Evolutionary conservation across 371 early-diverging fungal genomes (phyloP).

Genomic region (Blastocladiella emersonii): DNA sequence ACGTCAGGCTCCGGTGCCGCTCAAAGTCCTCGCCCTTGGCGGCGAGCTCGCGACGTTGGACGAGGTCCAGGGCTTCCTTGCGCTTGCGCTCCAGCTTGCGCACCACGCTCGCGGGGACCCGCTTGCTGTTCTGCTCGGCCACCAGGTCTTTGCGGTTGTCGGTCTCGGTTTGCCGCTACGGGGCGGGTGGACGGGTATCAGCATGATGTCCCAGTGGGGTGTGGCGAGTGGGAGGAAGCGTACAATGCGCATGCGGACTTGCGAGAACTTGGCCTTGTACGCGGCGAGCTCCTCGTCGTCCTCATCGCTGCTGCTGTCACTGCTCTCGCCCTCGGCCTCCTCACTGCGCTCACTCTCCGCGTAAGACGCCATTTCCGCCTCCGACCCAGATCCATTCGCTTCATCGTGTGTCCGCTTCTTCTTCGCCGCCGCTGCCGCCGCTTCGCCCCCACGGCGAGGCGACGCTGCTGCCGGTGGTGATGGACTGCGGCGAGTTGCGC

Average conservation of each 20-base stretch:
- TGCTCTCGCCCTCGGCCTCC: too few relatives aligned
- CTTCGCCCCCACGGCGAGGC: too few relatives aligned
- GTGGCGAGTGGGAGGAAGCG: not conserved
- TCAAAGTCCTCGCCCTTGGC: slow-evolving; percentile 62
- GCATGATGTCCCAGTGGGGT: not conserved
- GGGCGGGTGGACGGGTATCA: not conserved
- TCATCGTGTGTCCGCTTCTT: too few relatives aligned
- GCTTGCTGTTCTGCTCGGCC: not conserved
- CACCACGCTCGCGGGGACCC: slow-evolving; percentile 26
- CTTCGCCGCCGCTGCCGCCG: too few relatives aligned
- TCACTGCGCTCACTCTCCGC: too few relatives aligned
- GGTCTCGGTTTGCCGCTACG: slow-evolving; percentile 5
- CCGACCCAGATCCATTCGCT: too few relatives aligned
- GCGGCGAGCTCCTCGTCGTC: slow-evolving; percentile 15
- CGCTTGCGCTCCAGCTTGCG: slow-evolving; percentile 48
- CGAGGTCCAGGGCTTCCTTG: slow-evolving; percentile 55
- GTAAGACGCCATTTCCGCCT: too few relatives aligned
- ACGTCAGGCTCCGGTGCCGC: slow-evolving; percentile 61
- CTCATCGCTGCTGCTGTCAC: not conserved
- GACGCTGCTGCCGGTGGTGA: too few relatives aligned
- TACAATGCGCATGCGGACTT: slow-evolving; percentile 39
- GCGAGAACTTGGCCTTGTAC: slow-evolving; percentile 35
- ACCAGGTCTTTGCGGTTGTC: not conserved
- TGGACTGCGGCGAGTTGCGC: too few relatives aligned
- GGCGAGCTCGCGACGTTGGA: slow-evolving; percentile 36